These are phyloP conservation scores for Fonsecaea pedrosoi DNA, from an alignment of 2,329 filamentous ascomycete genomes.

Conservation along the genomic window DNA sequence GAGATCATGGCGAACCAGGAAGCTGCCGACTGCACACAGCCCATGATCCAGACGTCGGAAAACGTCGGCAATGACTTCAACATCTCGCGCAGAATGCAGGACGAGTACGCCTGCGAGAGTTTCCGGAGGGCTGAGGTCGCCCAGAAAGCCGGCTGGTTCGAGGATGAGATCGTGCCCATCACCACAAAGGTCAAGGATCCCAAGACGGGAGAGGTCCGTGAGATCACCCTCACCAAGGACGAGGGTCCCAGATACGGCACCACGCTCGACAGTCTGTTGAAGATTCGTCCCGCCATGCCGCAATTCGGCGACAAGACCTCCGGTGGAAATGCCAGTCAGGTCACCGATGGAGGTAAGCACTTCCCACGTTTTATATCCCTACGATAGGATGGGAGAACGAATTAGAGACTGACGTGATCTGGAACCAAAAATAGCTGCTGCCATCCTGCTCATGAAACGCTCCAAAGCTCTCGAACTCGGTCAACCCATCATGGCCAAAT, in stretches of 20 bases:
- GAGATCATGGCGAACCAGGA: conserved; percentile 78
- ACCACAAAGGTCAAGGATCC: conserved; percentile 80
- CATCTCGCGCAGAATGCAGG: conserved; percentile 79
- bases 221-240: conserved; percentile 80
- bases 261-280: conserved; percentile 78
- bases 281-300: conserved; percentile 89
- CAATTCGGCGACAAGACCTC: conserved; percentile 86
- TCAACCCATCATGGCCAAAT: conserved; percentile 93
- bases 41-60: conserved; percentile 98
- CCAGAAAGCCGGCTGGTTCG: conserved; percentile 88
- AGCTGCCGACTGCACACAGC: conserved; percentile 82
- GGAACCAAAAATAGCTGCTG: conserved; percentile 65
- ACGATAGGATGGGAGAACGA: background rate
- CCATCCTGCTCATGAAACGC: conserved; percentile 91
- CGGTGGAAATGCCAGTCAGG: conserved; percentile 91
- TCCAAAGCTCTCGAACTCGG: conserved; percentile 84
- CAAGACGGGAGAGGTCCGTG: conserved; percentile 77
- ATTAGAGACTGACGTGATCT: conserved; percentile 39
- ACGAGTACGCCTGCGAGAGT: conserved; percentile 83
- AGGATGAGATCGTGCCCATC: conserved; percentile 93
- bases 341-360: conserved; percentile 81
- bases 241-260: conserved; percentile 92
- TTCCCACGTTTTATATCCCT: background rate
- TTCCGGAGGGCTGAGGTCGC: conserved; percentile 87
- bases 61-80: conserved; percentile 93